Percentiles rank a stretch among this genome's conserved stretches.
These are phyloP conservation scores for Mucor mucedo DNA, from an alignment of 371 early-diverging fungal species.

Conservation along the genomic window DNA sequence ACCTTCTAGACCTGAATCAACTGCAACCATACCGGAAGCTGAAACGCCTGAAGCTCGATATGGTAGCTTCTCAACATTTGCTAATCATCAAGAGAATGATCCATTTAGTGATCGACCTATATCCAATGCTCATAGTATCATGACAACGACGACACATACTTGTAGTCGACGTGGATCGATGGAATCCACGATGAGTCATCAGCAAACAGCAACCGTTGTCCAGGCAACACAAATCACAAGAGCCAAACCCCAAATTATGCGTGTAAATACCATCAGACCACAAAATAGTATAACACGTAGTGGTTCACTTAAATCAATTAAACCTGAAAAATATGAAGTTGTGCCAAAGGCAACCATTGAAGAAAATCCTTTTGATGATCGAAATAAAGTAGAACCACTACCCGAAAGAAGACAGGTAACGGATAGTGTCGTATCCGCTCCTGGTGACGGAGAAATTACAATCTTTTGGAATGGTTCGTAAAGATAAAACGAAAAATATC, in stretches of 20 bases:
- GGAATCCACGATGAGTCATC: conserved; percentile 31
- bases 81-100: conserved; percentile 10
- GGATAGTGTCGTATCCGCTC: conserved; percentile 44
- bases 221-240: conserved; percentile 48
- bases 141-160: conserved; percentile 12
- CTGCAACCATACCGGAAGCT: not conserved
- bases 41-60: conserved; percentile 8
- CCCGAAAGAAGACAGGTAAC: conserved; percentile 16
- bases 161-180: conserved; percentile 29
- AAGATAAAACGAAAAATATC: not conserved
- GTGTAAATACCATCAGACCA: conserved; percentile 48
- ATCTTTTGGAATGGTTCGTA: conserved; percentile 51
- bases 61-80: conserved; percentile 23
- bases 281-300: conserved; percentile 32
- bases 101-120: conserved; percentile 26
- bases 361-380: conserved; percentile 36
- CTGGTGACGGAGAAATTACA: conserved; percentile 58
- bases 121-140: conserved; percentile 14
- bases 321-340: conserved; percentile 9
- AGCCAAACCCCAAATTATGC: conserved; percentile 52
- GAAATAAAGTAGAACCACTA: conserved; percentile 23
- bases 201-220: conserved; percentile 24
- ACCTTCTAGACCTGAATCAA: conserved; percentile 27
- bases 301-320: conserved; percentile 33
- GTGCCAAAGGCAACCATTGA: not conserved